Conservation (phyloP, 352 stramenopile species). For the Phytophthora rubi region DNA sequence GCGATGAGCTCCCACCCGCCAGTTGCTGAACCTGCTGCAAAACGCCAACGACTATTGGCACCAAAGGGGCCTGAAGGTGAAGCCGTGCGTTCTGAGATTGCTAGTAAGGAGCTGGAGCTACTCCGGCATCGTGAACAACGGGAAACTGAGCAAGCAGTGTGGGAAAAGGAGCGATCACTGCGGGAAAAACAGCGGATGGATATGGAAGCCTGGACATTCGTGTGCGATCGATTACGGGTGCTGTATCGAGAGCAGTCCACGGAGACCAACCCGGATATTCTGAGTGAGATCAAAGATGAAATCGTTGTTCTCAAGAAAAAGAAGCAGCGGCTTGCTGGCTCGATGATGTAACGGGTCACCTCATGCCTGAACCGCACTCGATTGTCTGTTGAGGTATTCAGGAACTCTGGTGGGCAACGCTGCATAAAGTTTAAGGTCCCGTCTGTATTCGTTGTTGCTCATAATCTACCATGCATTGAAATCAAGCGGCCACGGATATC, state of each 20-base stretch:
- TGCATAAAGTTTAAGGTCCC: background rate
- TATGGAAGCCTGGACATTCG: conserved; percentile 42
- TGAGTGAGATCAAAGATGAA: conserved; percentile 40
- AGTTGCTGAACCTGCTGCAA: conserved; percentile 15
- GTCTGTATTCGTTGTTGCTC: conserved; percentile 7
- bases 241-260: conserved; percentile 38
- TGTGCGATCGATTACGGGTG: conserved; percentile 42
- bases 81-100: conserved; percentile 32
- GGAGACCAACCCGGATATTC: conserved; percentile 33
- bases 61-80: conserved; percentile 11
- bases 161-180: conserved; percentile 39
- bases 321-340: conserved; percentile 37
- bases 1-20: conserved; percentile 10
- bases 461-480: conserved; percentile 8
- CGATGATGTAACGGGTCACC: conserved; percentile 21
- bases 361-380: background rate
- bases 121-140: conserved; percentile 35
- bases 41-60: conserved; percentile 15
- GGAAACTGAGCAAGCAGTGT: conserved; percentile 37
- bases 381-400: background rate
- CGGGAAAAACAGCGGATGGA: conserved; percentile 43
- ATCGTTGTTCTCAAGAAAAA: conserved; percentile 45
- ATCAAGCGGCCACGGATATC: background rate
- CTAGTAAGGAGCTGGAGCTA: conserved; percentile 39
- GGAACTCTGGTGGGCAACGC: background rate